phyloP scores from a whole-genome alignment of 164 flowering plant species.

The Macadamia integrifolia region DNA sequence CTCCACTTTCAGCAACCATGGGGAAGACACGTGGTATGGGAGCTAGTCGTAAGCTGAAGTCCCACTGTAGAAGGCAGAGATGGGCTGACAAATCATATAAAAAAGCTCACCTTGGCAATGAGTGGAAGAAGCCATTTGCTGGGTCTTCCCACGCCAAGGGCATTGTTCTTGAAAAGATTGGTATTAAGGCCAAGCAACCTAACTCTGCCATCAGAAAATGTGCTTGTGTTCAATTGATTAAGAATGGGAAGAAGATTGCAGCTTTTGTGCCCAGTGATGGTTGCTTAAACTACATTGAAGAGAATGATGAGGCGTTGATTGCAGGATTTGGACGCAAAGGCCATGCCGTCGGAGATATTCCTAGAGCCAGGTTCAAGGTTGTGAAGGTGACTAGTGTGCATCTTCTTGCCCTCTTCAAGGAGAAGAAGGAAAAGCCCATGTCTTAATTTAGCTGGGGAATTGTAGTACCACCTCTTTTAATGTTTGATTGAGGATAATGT shows the following conservation, averaged over 20 bases:
- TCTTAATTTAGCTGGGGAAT: constrained; percentile 21
- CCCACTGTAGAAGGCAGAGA: constrained; percentile 46
- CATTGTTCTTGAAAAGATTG: constrained; percentile 61
- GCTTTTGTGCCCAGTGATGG: constrained; percentile 67
- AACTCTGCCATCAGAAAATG: constrained; percentile 67
- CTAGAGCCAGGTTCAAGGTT: constrained; percentile 64
- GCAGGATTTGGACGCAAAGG: constrained; percentile 67
- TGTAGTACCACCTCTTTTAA: no score
- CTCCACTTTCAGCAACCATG: constrained; percentile 10
- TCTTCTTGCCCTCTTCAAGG: constrained; percentile 57
- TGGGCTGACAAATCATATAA: constrained; percentile 65
- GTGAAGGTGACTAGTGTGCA: constrained; percentile 67
- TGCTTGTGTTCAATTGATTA: constrained; percentile 59
- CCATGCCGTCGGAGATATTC: constrained; percentile 69
- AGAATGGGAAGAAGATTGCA: constrained; percentile 66
- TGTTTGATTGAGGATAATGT: no score
- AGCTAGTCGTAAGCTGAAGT: constrained; percentile 58
- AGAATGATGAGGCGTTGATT: constrained; percentile 60
- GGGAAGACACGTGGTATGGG: constrained; percentile 62
- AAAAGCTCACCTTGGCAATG: constrained; percentile 58
- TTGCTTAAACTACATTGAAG: constrained; percentile 59
- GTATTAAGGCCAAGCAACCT: constrained; percentile 68
- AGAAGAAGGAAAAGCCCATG: constrained; percentile 68
- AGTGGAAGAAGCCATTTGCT: constrained; percentile 70
- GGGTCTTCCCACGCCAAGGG: constrained; percentile 69